Base-by-base conservation (phyloP, 441 rosid genomes). In the Eutrema salsugineum region DNA sequence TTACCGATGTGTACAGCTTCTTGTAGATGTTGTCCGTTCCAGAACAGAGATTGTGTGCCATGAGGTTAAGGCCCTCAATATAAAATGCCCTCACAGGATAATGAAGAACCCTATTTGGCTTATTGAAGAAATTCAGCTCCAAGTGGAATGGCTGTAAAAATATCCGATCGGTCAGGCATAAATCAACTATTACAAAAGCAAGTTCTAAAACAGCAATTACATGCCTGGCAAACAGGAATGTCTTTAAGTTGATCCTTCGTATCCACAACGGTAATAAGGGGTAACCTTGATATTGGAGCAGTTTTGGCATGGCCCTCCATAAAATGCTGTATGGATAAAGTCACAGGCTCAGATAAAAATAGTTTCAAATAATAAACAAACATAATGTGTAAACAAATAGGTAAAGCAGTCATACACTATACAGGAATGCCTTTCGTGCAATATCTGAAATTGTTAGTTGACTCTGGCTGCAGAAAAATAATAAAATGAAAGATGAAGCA, bases 261-360 rank as follows among this genome's bases (percentile, higher is more conserved):
- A 81, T 91, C 90, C 71, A 86, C 70, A 55, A 96, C 76, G 28
- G 91, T 87, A 44, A 96, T 81, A 54, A 96, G 95, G 62, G 99
- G 99, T 77, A 96, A 76, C 63, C 97, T 88, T 73, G 97, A 87
- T 78, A 96, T 91, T 19, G 99, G 99, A 46, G 92, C 84, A 78
- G 85, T 91, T 88, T 90, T 91, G 60, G 98, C 88, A 83, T 90
- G 99, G 76, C 99, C 99, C 81, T 96, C 99, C 98, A 96, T 90
- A 70, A 91, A 94, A 85, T 96, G 99, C 99, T 96, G 77, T 68
- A 77, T 56, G 38, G 77, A 73, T 71, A 67, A 78, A 22, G 47
- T 36, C 78, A 75, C 55, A 11, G 50, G 57, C 64, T 32, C 38
- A 74, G 54, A 55, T 68, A 72, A 64, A 46, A 9, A 54, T 35